Percentiles rank a stretch among this genome's conserved stretches.
Evolutionary conservation across 208 protist species (phyloP).

Genomic region (Leptomonas seymouri): DNA sequence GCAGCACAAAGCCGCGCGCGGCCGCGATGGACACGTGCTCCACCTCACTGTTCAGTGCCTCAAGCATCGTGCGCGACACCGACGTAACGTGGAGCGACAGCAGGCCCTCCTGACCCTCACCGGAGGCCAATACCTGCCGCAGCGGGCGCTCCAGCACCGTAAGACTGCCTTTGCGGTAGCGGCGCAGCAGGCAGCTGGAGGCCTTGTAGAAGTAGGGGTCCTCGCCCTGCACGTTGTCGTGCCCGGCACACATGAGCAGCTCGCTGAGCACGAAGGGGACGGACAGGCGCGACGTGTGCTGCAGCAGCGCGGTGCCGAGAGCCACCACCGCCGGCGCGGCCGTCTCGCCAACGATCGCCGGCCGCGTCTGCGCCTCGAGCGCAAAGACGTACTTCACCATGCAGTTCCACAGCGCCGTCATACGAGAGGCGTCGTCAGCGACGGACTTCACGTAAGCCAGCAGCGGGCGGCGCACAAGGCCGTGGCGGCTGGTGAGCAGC

Average conservation of each 20-base stretch:
- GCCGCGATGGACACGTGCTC: constrained; percentile 66
- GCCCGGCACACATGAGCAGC: constrained; percentile 74
- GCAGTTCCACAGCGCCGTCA: constrained; percentile 65
- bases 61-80: constrained; percentile 45
- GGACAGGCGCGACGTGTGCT: constrained; percentile 38
- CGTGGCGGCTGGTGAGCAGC: constrained; percentile 76
- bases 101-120: constrained; percentile 31
- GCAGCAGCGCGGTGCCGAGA: constrained; percentile 53
- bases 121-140: constrained; percentile 23
- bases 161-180: constrained; percentile 24
- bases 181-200: constrained; percentile 32
- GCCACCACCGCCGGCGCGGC: constrained; percentile 40
- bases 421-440: constrained; percentile 32
- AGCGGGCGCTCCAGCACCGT: constrained; percentile 32
- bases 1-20: constrained; percentile 69
- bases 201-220: constrained; percentile 67
- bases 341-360: constrained; percentile 55
- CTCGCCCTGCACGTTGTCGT: constrained; percentile 77
- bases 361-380: constrained; percentile 39
- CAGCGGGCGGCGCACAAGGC: constrained; percentile 52
- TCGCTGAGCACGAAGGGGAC: constrained; percentile 51
- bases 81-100: constrained; percentile 51
- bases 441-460: constrained; percentile 31
- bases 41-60: constrained; percentile 21
- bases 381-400: constrained; percentile 69